phyloP scores from a whole-genome alignment of 176 grass and related monocot genomes.

The Dendrocalamus sinicus region DNA sequence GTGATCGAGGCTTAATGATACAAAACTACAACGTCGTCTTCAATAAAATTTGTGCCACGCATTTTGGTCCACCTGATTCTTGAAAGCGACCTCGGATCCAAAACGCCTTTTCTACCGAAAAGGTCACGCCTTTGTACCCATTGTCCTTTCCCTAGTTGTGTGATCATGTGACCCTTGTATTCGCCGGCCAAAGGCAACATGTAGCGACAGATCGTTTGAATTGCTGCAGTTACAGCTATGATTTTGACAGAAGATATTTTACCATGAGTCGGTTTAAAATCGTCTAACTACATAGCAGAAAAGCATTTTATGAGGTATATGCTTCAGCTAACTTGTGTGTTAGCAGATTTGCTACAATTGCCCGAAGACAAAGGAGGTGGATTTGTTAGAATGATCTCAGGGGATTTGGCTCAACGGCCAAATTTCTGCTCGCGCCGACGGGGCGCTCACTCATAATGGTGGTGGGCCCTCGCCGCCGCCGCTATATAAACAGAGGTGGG shows the following conservation, averaged over 20 bases:
- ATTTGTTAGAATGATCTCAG: too few species aligned
- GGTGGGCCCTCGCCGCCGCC: too few species aligned
- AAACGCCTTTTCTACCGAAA: slow-evolving; percentile 6
- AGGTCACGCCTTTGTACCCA: neutral
- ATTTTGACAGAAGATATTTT: neutral
- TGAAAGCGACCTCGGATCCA: slow-evolving; percentile 33
- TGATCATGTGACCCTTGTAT: neutral
- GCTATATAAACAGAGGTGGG: too few species aligned
- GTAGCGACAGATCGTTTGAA: slow-evolving; percentile 9
- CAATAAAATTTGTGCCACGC: neutral
- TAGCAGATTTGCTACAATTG: neutral
- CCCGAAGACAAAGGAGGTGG: neutral
- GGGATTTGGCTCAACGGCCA: too few species aligned
- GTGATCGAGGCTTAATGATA: neutral
- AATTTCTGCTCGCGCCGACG: too few species aligned
- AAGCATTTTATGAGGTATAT: neutral
- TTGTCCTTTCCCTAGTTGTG: neutral
- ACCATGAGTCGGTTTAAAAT: neutral
- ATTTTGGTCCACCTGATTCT: slow-evolving; percentile 30
- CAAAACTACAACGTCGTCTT: slow-evolving; percentile 13
- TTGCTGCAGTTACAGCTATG: neutral
- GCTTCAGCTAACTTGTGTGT: neutral
- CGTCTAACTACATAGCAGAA: neutral
- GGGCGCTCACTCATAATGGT: too few species aligned
- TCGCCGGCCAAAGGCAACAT: neutral